A percentile compares a stretch with the other conserved stretches of the same genome.
These are phyloP conservation scores for Coprinellus micaceus DNA, from an alignment of 768 basidiomycete genomes.

Conservation along the genomic window DNA sequence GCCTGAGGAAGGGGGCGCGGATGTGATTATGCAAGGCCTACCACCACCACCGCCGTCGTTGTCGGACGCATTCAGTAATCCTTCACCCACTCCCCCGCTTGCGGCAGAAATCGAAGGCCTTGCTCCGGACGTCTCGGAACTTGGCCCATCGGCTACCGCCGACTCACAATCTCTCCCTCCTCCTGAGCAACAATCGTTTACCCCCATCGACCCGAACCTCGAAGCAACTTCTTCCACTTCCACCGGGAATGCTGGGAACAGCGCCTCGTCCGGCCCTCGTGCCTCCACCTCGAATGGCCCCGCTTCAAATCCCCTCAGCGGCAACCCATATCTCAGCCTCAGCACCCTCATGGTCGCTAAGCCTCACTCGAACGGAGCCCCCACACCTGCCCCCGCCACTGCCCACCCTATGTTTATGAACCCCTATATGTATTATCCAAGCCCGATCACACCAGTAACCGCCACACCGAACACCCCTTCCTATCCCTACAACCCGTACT, in stretches of 20 bases:
- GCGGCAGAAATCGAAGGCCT: neutral
- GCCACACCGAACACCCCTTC: conserved; percentile 33
- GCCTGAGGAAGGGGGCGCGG: neutral
- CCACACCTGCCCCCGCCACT: conserved; percentile 22
- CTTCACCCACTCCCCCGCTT: conserved; percentile 6
- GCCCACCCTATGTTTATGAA: conserved; percentile 31
- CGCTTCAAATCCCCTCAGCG: conserved; percentile 23
- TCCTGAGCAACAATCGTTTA: too few species aligned
- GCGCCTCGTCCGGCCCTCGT: conserved; percentile 18
- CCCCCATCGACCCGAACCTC: conserved; percentile 7
- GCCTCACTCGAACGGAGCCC: conserved; percentile 6
- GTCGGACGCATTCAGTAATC: conserved; percentile 9
- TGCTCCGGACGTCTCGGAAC: too few species aligned
- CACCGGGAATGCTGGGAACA: too few species aligned
- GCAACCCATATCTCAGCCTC: conserved; percentile 34
- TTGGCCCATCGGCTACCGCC: too few species aligned
- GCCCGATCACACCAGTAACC: conserved; percentile 31
- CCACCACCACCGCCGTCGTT: neutral
- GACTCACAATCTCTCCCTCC: too few species aligned
- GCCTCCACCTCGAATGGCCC: conserved; percentile 11
- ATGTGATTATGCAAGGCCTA: neutral
- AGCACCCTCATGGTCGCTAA: conserved; percentile 26
- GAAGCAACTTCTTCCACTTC: conserved; percentile 16
- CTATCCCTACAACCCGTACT: conserved; percentile 43
- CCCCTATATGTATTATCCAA: conserved; percentile 42